Percentiles rank a stretch among this genome's conserved stretches.
Evolutionary conservation across 2,329 filamentous ascomycete species (phyloP).

Genomic region (Stenocarpella maydis): DNA sequence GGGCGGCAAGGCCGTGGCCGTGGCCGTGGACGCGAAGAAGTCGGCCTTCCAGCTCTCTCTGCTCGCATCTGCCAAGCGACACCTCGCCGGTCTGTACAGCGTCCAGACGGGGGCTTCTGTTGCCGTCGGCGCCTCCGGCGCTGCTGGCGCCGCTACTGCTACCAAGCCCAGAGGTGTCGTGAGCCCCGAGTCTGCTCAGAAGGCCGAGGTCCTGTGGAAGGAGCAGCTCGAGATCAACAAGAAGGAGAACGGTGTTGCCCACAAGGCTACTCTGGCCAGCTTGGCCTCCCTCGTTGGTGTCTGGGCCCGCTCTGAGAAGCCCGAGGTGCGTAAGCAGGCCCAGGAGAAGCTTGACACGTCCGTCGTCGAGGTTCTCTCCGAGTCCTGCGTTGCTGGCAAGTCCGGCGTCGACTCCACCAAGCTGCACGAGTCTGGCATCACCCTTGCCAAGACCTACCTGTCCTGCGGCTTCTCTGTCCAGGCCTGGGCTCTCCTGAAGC

Average conservation of each 20-base stretch:
- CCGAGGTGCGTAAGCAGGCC: constrained; percentile 35
- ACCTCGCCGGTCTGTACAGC: constrained; percentile 36
- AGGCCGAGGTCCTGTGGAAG: constrained; percentile 36
- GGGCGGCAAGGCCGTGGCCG: too few species aligned
- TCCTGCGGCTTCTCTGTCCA: constrained; percentile 30
- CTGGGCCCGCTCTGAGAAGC: constrained; percentile 35
- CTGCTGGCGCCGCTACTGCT: constrained; percentile 1
- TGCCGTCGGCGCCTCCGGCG: neutral
- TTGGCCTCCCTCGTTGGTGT: constrained; percentile 35
- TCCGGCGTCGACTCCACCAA: constrained; percentile 34
- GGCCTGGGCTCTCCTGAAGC: constrained; percentile 36
- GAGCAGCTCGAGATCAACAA: constrained; percentile 38
- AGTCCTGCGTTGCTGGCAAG: constrained; percentile 33
- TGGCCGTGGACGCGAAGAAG: constrained; percentile 33
- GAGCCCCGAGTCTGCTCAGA: constrained; percentile 33
- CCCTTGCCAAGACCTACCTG: constrained; percentile 35
- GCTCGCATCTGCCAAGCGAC: constrained; percentile 35
- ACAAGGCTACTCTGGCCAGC: constrained; percentile 33
- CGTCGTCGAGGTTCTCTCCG: constrained; percentile 34
- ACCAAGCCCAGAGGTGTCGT: constrained; percentile 21
- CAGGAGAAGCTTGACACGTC: constrained; percentile 35
- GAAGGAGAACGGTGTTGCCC: constrained; percentile 34
- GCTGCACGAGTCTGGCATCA: constrained; percentile 33
- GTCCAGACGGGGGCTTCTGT: constrained; percentile 28
- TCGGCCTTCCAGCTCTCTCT: constrained; percentile 34